Percentiles rank a stretch among this genome's conserved stretches.
Conservation (phyloP, 75 land plant species). For the Cupressus sempervirens region DNA sequence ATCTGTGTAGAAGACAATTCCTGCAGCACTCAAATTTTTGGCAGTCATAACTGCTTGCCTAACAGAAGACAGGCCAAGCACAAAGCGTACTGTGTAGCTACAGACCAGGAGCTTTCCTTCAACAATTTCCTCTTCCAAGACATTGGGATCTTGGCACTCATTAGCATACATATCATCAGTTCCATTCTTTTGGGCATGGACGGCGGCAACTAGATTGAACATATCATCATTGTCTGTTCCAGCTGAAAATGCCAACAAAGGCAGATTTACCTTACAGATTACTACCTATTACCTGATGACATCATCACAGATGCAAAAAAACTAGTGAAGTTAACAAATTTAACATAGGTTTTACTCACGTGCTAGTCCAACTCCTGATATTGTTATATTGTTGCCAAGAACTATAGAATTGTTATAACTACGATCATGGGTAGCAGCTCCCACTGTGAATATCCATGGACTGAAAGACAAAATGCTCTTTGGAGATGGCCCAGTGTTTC, state of each 20-base stretch:
- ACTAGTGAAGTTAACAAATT: neutral
- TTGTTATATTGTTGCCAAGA: conserved; percentile 70
- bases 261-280: neutral
- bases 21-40: conserved; percentile 69
- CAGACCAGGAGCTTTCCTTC: conserved; percentile 80
- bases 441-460: conserved; percentile 98
- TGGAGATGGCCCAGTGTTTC: conserved; percentile 86
- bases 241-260: conserved; percentile 37
- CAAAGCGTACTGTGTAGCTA: conserved; percentile 71
- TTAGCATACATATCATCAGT: conserved; percentile 55
- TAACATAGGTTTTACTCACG: conserved; percentile 41
- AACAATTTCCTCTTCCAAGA: conserved; percentile 35
- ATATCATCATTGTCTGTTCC: conserved; percentile 46
- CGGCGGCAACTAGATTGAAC: conserved; percentile 60
- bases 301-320: neutral
- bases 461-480: conserved; percentile 84
- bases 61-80: conserved; percentile 72
- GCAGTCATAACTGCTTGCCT: conserved; percentile 70
- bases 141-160: conserved; percentile 85
- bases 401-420: conserved; percentile 53
- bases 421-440: conserved; percentile 82
- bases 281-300: neutral
- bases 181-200: conserved; percentile 63
- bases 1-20: conserved; percentile 70
- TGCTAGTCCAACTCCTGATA: conserved; percentile 85